These are phyloP conservation scores for Apophysomyces elegans DNA, from an alignment of 371 early-diverging fungal species.

Conservation along the genomic window DNA sequence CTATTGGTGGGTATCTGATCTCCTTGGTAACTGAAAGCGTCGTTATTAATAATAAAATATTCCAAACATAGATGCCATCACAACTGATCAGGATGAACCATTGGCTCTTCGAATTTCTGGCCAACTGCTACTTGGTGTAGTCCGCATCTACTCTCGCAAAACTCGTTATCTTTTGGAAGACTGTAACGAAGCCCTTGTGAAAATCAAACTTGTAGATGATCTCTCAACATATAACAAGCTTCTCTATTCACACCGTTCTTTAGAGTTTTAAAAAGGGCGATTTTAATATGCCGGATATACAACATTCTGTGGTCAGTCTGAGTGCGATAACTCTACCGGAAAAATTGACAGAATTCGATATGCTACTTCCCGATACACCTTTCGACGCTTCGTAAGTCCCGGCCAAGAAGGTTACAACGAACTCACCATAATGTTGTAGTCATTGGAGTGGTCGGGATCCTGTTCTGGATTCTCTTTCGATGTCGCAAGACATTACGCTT, in stretches of 20 bases:
- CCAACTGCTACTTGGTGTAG: constrained; percentile 96
- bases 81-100: constrained; percentile 76
- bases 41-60: background rate
- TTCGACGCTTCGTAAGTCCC: constrained; percentile 44
- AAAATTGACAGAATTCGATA: constrained; percentile 86
- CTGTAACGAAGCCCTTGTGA: constrained; percentile 94
- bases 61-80: constrained; percentile 73
- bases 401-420: background rate
- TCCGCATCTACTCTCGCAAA: constrained; percentile 95
- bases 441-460: constrained; percentile 26
- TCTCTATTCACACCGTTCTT: background rate
- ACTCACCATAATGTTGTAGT: background rate
- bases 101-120: constrained; percentile 95
- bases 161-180: constrained; percentile 96
- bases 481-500: constrained; percentile 44
- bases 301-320: constrained; percentile 66
- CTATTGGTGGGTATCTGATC: constrained; percentile 69
- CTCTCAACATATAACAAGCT: background rate
- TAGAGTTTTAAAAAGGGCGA: constrained; percentile 86
- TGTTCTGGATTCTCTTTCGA: constrained; percentile 58
- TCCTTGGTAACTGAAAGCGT: background rate
- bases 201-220: constrained; percentile 84
- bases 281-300: constrained; percentile 86
- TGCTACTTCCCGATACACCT: constrained; percentile 80
- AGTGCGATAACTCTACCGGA: constrained; percentile 90